Conservation (phyloP, 768 basidiomycete species). For the Mycena sanguinolenta region DNA sequence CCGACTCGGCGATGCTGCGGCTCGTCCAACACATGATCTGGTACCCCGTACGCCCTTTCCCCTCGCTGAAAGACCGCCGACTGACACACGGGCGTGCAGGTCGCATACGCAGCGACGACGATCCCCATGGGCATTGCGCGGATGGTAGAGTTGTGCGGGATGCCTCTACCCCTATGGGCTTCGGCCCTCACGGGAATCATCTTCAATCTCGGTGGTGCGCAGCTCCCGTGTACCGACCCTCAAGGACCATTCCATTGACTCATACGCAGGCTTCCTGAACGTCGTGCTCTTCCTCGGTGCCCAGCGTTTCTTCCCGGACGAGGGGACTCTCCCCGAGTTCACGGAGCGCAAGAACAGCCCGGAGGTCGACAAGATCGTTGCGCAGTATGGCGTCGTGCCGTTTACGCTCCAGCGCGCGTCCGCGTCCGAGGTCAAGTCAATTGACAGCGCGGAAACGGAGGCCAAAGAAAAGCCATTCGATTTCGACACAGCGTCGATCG, state of each 20-base stretch:
- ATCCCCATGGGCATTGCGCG: constrained; percentile 38
- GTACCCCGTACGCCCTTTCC: constrained; percentile 37
- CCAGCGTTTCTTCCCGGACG: constrained; percentile 41
- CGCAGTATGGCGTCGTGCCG: constrained; percentile 37
- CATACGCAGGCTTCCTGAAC: constrained; percentile 44
- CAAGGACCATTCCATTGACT: neutral
- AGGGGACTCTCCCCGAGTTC: constrained; percentile 40
- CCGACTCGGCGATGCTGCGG: constrained; percentile 44
- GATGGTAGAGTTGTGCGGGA: constrained; percentile 31
- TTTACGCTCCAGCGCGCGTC: constrained; percentile 33
- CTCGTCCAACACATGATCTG: constrained; percentile 45
- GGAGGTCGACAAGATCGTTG: constrained; percentile 28
- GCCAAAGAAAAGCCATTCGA: too few species aligned
- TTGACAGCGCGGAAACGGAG: neutral
- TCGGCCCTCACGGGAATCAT: constrained; percentile 36
- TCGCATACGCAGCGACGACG: constrained; percentile 41
- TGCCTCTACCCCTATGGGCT: constrained; percentile 30
- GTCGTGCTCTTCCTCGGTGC: constrained; percentile 46
- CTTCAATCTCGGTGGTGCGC: constrained; percentile 41
- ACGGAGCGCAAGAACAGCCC: constrained; percentile 34
- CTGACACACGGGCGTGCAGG: constrained; percentile 16
- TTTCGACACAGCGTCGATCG: neutral
- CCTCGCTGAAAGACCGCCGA: neutral
- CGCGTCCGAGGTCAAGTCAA: neutral
- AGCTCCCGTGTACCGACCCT: neutral